Conservation (phyloP, 345 rosid genomes). For the Lepidium africanum region DNA sequence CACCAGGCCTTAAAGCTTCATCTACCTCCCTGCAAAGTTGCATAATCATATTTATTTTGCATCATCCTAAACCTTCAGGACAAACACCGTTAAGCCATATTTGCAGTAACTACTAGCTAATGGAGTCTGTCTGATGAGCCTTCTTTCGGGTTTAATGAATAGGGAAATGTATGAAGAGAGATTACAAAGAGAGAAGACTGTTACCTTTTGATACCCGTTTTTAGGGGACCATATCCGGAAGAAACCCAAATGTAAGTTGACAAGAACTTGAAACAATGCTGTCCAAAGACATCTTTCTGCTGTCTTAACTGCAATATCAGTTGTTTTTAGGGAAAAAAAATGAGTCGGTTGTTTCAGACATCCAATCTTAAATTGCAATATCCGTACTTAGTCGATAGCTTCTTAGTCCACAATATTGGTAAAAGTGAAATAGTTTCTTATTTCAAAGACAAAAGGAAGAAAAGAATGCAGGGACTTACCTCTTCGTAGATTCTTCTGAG, state of each 20-base stretch:
- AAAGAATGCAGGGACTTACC: slow-evolving; percentile 34
- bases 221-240: slow-evolving; percentile 68
- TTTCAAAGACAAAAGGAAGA: neutral
- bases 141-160: neutral
- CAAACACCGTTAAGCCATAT: neutral
- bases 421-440: neutral
- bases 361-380: neutral
- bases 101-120: neutral
- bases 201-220: slow-evolving; percentile 76
- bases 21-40: slow-evolving; percentile 64
- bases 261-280: slow-evolving; percentile 70
- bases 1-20: slow-evolving; percentile 84
- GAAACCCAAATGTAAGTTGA: slow-evolving; percentile 66
- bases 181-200: neutral
- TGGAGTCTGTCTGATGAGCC: neutral
- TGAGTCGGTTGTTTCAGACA: neutral
- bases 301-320: slow-evolving; percentile 60
- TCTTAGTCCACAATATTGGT: neutral
- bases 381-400: neutral
- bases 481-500: slow-evolving; percentile 92
- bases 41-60: neutral
- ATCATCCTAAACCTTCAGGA: neutral
- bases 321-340: neutral
- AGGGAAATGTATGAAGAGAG: neutral
- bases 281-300: slow-evolving; percentile 65